Evolutionary conservation across 2,329 filamentous ascomycete genomes (phyloP).

Genomic region (Sclerotinia glacialis): DNA sequence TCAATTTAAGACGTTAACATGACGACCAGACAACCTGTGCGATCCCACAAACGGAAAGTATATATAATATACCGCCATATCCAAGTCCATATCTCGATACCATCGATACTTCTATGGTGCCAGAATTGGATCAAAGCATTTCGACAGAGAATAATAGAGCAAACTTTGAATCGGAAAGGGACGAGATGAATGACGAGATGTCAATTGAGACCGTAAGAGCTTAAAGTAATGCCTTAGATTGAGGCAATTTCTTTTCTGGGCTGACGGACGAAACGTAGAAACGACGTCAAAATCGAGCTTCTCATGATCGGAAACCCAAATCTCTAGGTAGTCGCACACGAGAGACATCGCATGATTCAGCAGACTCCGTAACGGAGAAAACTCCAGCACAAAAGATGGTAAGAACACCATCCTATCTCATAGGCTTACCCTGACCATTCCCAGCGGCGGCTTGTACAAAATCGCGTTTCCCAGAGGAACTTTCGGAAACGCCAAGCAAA

Average conservation of each 20-base stretch:
- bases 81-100: constrained; percentile 15
- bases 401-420: neutral
- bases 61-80: constrained; percentile 19
- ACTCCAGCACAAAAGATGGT: constrained; percentile 23
- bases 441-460: constrained; percentile 22
- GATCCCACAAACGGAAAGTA: constrained; percentile 4
- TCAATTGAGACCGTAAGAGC: neutral
- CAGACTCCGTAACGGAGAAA: constrained; percentile 17
- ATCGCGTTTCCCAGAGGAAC: constrained; percentile 22
- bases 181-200: constrained; percentile 12
- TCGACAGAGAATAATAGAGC: neutral
- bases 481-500: constrained; percentile 23
- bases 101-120: constrained; percentile 7
- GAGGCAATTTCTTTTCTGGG: neutral
- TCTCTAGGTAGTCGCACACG: constrained; percentile 18
- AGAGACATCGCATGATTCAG: constrained; percentile 24
- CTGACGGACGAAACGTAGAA: constrained; percentile 10
- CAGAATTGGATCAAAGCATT: constrained; percentile 14
- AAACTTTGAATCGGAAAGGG: constrained; percentile 9
- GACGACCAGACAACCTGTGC: constrained; percentile 9
- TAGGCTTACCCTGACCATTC: neutral
- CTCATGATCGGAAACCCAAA: constrained; percentile 14
- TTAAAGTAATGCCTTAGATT: neutral
- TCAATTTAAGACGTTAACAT: neutral
- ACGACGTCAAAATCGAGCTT: constrained; percentile 9